A percentile compares a stretch with the other conserved stretches of the same genome.
Conservation (phyloP, 2,329 filamentous ascomycete genomes). For the Alternaria brassicae region DNA sequence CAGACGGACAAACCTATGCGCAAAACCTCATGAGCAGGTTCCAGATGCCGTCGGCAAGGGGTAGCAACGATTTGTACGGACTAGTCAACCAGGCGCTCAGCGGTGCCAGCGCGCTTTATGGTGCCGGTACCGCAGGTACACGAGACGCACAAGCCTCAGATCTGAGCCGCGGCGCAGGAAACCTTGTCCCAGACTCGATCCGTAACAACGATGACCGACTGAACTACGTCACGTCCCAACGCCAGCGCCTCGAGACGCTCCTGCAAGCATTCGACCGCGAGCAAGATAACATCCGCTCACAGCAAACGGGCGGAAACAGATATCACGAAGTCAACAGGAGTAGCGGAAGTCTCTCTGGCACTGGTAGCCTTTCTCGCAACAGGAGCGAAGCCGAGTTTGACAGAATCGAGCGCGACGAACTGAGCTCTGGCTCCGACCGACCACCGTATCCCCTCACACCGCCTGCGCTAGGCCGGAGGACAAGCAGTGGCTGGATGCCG, state of each 20-base stretch:
- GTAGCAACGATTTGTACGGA: constrained; percentile 75
- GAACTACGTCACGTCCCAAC: constrained; percentile 78
- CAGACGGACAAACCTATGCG: constrained; percentile 68
- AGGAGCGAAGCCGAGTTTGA: constrained; percentile 90
- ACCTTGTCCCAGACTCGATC: constrained; percentile 74
- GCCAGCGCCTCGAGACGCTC: constrained; percentile 76
- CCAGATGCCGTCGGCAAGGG: constrained; percentile 75
- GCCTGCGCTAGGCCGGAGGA: constrained; percentile 38
- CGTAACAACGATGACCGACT: constrained; percentile 70
- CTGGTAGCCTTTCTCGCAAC: constrained; percentile 72
- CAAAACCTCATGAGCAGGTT: constrained; percentile 85
- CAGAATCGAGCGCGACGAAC: constrained; percentile 76
- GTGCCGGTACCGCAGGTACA: constrained; percentile 34
- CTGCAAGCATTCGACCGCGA: constrained; percentile 81
- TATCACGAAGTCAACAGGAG: constrained; percentile 51
- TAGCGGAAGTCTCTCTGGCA: constrained; percentile 24
- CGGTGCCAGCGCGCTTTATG: constrained; percentile 61
- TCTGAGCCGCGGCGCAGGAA: constrained; percentile 62
- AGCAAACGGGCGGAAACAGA: constrained; percentile 52
- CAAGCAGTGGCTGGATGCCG: constrained; percentile 57
- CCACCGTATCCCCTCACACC: constrained; percentile 48
- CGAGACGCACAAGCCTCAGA: constrained; percentile 57
- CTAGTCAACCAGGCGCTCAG: constrained; percentile 77
- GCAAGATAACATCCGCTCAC: constrained; percentile 64
- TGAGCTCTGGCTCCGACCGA: constrained; percentile 55